Evolutionary conservation across 495 filamentous ascomycete genomes (phyloP), one percentile per base, ranked within the genome.

Genomic region (Wilcoxina mikolae): DNA sequence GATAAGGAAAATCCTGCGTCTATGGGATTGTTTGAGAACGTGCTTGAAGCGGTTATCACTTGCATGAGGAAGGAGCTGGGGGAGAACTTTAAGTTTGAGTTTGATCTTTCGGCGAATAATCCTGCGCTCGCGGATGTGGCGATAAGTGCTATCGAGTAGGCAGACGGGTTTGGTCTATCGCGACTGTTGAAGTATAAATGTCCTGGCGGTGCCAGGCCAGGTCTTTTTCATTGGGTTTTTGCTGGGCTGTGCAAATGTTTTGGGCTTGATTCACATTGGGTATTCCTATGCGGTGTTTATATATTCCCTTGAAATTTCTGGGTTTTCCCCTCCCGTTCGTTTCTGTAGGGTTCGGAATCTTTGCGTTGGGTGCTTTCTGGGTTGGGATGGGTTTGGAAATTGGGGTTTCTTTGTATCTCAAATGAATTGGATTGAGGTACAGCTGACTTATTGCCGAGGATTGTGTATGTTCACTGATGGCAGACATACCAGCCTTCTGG

Each of bases 11-110:
- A 73, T 65, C 76, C 76, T 10, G 76, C 76, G 56, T 74, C 64
- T 67, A 77, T 77, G 60, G 76, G 76, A 55, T 72, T 78, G 24
- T 78, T 78, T 62, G 66, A 70, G 48, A 73, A 77, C 60, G 76
- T 78, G 22, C 60, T 77, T 27, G 71, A 77, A 38, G 76, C 76
- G 31, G 75, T 79, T 28, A 72, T 73, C 64, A 64, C 73, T 11
- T 74, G 71, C 44, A 63, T 79, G 35, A 71, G 70, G 61, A 79
- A 75, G 65, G 76, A 79, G 56, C 63, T 79, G 23, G 76, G 76
- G 38, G 57, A 73, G 18, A 74, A 78, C 53, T 78, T 79, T 68
- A 72, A 73, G 69, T 72, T 76, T 60, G 73, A 76, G 66, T 78
- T 52, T 12, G 46, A 49, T 25, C 9, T 29, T 15, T 11, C 22